Base-by-base conservation (phyloP, 140 eudicot species). In the Oenanthe javanica region DNA sequence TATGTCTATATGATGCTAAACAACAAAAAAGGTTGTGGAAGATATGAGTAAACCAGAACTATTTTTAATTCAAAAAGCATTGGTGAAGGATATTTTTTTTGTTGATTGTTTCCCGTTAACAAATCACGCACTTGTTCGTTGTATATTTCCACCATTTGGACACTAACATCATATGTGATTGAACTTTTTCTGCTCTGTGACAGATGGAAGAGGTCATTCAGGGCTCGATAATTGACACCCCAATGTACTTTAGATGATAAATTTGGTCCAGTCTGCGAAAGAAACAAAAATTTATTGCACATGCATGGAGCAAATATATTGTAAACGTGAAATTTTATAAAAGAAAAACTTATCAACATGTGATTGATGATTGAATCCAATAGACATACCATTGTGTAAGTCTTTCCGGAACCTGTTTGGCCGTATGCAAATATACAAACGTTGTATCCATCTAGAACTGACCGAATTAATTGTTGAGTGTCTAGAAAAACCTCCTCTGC, bases 401-500 rank as follows among this genome's bases (percentile, higher is more conserved):
- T 93, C 86, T 93, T 93, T 27, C 98, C 98, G 0, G 98, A 93
- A 75, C 98, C 98, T 13, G 98, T 93, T 84, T 93, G 98, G 55
- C 98, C 98, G 25, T 93, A 93, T 72, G 98, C 98, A 80, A 93
- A 93, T 83, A 93, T 93, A 85, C 98, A 93, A 42, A 91, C 98
- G 13, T 89, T 93, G 59, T 85, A 91, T n/a, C 98, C 98, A 88
- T 93, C 98, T n/a, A 93, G 86, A 74, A 93, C 98, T 0, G 98
- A 93, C 51, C 97, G 90, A 82, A 93, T 91, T 42, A 93, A 84
- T 38, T 93, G 97, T 85, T 88, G 98, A 40, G 98, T 93, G 79
- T 93, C 98, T 79, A 84, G 80, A 84, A 89, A 93, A 15, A 93
- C 96, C 54, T 93, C 94, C 96, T 93, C 98, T 93, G 87, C 81